Conservation (phyloP, 2,329 filamentous ascomycete species). For the Epichloe gansuensis region DNA sequence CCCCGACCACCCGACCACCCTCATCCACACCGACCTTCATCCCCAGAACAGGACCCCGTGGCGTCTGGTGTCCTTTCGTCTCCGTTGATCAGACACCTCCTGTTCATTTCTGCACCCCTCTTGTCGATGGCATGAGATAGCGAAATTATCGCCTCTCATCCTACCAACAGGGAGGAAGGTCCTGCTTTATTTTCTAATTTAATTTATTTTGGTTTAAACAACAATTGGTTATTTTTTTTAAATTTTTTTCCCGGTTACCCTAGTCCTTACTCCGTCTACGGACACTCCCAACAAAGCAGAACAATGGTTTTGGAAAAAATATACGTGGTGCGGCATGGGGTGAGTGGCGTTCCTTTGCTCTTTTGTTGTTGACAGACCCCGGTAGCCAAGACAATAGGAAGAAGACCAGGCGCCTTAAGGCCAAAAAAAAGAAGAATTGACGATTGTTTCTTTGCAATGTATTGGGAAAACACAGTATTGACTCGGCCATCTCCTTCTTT, state of each 20-base stretch:
- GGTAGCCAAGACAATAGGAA: conserved; percentile 2
- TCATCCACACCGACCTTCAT: not conserved
- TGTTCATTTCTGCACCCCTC: not conserved
- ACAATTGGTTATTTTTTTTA: not conserved
- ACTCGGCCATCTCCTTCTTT: not conserved
- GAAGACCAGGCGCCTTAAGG: not conserved
- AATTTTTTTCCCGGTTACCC: too few species aligned
- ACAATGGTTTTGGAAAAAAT: conserved; percentile 56
- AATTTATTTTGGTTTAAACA: not conserved
- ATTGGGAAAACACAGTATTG: not conserved
- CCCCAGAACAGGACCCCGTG: not conserved
- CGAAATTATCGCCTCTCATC: too few species aligned
- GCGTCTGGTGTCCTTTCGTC: not conserved
- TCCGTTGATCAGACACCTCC: not conserved
- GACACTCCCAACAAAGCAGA: not conserved
- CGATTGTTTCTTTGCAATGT: conserved; percentile 4
- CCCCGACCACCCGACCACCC: not conserved
- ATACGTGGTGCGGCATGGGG: conserved; percentile 63
- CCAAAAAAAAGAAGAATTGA: not conserved
- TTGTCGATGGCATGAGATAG: too few species aligned
- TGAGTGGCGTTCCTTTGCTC: conserved; percentile 30
- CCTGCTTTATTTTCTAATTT: too few species aligned
- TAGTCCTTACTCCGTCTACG: not conserved
- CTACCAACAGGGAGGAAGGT: too few species aligned
- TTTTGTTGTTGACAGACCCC: not conserved